Evolutionary conservation across 2,329 filamentous ascomycete species (phyloP).

Genomic region (Immersiporthe knoxdaviesiana): DNA sequence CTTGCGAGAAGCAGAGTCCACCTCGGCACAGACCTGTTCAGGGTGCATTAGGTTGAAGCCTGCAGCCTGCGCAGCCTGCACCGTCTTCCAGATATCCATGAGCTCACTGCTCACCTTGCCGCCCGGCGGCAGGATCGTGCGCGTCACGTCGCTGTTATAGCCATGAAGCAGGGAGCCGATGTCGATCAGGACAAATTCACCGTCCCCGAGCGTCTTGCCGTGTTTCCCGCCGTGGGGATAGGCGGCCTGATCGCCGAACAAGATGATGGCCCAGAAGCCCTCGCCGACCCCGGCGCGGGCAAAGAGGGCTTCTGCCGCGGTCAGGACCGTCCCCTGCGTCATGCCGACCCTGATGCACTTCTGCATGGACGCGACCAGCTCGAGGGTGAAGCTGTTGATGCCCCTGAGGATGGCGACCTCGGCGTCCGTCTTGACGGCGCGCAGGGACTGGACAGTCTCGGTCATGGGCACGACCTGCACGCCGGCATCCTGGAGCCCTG

Average conservation of each 20-base stretch:
- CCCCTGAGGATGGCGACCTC: conserved; percentile 36
- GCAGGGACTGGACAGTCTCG: conserved; percentile 33
- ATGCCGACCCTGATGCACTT: conserved; percentile 34
- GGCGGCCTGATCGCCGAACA: conserved; percentile 37
- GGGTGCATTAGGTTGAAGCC: conserved; percentile 35
- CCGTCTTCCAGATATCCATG: conserved; percentile 35
- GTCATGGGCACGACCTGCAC: conserved; percentile 38
- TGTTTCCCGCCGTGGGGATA: conserved; percentile 37
- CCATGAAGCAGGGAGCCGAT: conserved; percentile 37
- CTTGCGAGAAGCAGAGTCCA: conserved; percentile 36
- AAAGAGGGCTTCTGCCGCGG: conserved; percentile 33
- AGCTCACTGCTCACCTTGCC: conserved; percentile 34
- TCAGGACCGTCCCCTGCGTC: conserved; percentile 35
- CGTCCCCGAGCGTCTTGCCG: conserved; percentile 34
- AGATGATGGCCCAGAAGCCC: conserved; percentile 37
- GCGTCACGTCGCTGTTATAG: conserved; percentile 38
- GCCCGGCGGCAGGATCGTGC: conserved; percentile 35
- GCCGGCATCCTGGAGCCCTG: conserved; percentile 34
- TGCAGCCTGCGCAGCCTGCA: conserved; percentile 34
- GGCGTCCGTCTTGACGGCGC: conserved; percentile 36
- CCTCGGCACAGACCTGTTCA: conserved; percentile 36
- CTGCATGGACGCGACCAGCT: conserved; percentile 36
- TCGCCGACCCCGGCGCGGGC: conserved; percentile 34
- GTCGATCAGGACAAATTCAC: conserved; percentile 38
- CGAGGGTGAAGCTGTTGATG: conserved; percentile 37